A percentile compares a stretch with the other conserved stretches of the same genome.
Conservation (phyloP, 306 rosid species). For the Ormosia semicastrata region DNA sequence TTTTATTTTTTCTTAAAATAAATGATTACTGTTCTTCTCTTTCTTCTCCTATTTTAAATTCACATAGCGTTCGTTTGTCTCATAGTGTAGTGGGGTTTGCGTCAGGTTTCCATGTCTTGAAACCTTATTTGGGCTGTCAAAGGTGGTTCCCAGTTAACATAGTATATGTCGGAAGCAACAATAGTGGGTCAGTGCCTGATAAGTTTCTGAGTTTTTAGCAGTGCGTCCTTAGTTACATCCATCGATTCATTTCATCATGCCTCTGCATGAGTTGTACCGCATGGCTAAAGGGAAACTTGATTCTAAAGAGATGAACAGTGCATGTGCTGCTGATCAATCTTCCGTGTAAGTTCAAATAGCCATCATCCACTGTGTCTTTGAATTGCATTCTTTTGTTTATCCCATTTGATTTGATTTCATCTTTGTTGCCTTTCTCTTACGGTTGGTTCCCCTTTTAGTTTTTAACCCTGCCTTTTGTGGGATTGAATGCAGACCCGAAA, state of each 20-base stretch:
- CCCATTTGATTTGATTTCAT: slow-evolving; percentile 4
- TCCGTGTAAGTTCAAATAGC: slow-evolving; percentile 48
- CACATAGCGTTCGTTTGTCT: slow-evolving; percentile 42
- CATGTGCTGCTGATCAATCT: slow-evolving; percentile 34
- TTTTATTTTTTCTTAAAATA: slow-evolving; percentile 21
- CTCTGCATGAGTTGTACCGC: slow-evolving; percentile 65
- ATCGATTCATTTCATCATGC: slow-evolving; percentile 42
- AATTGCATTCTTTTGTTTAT: background rate
- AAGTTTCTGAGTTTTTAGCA: slow-evolving; percentile 32
- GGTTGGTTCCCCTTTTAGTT: background rate
- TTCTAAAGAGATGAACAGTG: slow-evolving; percentile 44
- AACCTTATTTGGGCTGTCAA: slow-evolving; percentile 11
- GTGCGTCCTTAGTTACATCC: background rate
- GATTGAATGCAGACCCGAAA: slow-evolving; percentile 56
- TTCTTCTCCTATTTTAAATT: slow-evolving; percentile 13
- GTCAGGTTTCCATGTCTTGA: slow-evolving; percentile 41
- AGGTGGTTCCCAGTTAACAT: slow-evolving; percentile 28
- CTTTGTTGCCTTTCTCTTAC: slow-evolving; percentile 10
- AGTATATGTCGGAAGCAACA: slow-evolving; percentile 24
- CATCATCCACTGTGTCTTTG: background rate
- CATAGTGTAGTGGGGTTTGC: slow-evolving; percentile 46
- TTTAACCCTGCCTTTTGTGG: slow-evolving; percentile 11
- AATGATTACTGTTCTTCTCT: background rate
- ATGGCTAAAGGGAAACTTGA: slow-evolving; percentile 51
- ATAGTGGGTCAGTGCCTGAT: slow-evolving; percentile 10